Base-by-base conservation (phyloP, 1,284 basidiomycete species). In the Singerocomus inundabilis region DNA sequence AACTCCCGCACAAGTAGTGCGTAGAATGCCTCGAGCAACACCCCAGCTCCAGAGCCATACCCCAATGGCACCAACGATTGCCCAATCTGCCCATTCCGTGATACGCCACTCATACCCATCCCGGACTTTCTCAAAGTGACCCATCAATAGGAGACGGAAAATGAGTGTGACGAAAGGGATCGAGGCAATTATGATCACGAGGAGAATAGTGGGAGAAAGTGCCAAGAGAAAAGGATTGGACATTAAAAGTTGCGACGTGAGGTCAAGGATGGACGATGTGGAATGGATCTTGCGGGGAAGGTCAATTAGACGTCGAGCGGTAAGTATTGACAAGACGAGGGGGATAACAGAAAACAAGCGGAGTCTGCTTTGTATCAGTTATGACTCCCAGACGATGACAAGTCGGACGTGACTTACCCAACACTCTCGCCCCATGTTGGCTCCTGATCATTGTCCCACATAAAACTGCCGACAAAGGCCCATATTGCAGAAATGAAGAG, bases 11-110 rank as follows among this genome's bases (percentile, higher is more conserved):
- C 87, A 84, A 0, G 85, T 83, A 35, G 89, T 90, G 6, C 91
- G 76, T 46, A 93, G 72, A 1, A 93, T 67, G 1, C 94, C 93
- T 29, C 93, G 78, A 13, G 90, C 82, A 4, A 97, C 85, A 15
- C 85, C 89, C 90, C 93, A 95, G 10, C 82, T 89, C 93, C 93
- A 98, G 2, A 94, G 69, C 91, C 93, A 96, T 0, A 91, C 75
- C 1, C 73, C 74, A 2, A 87, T 72, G 0, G 86, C 80, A 4
- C 78, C 76, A 37, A 79, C 77, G 18, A 93, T 91, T 0, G 89
- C 80, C 86, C 88, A 92, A 46, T 89, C 84, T 0, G 92, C 91
- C 77, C 87, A 91, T n/a, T 81, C 79, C 28, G 75, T 67, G 11
- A 94, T 74, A 62, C 91, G 86, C 80, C 88, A 94, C 56, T 85